Evolutionary conservation across 306 rosid genomes (phyloP).

Genomic region (Cicer cuneatum): DNA sequence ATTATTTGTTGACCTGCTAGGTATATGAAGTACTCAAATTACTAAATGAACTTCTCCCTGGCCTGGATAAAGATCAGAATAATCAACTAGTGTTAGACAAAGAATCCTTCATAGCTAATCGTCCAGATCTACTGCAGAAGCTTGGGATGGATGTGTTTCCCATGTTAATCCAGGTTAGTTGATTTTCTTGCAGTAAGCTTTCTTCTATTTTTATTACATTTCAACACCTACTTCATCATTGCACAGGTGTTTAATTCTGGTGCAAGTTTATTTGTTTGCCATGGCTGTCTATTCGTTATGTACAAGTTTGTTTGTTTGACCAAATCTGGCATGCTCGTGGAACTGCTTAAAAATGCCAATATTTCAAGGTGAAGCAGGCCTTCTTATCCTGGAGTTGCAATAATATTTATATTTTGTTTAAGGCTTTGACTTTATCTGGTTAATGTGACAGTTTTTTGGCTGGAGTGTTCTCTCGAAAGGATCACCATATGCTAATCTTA

Average conservation of each 20-base stretch:
- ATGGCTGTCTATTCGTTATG: conserved; percentile 80
- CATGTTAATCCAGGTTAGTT: conserved; percentile 80
- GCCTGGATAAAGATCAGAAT: conserved; percentile 60
- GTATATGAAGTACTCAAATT: conserved; percentile 84
- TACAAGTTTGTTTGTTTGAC: conserved; percentile 76
- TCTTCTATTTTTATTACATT: conserved; percentile 31
- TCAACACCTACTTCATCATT: conserved; percentile 41
- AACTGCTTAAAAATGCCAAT: conserved; percentile 69
- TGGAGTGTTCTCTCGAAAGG: conserved; percentile 93
- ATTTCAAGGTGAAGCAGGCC: conserved; percentile 79
- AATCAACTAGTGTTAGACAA: conserved; percentile 59
- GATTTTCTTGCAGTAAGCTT: conserved; percentile 38
- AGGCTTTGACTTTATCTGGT: conserved; percentile 45
- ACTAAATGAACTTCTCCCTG: conserved; percentile 88
- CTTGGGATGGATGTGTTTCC: conserved; percentile 84
- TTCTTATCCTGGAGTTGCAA: conserved; percentile 32
- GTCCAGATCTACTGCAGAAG: conserved; percentile 70
- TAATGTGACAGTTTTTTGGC: conserved; percentile 80
- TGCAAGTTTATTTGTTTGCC: conserved; percentile 82
- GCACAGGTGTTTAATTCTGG: conserved; percentile 91
- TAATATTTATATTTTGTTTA: conserved; percentile 44
- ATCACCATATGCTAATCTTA: conserved; percentile 79
- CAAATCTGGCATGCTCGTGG: conserved; percentile 78
- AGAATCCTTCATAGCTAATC: conserved; percentile 65
- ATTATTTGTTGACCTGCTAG: conserved; percentile 51